Evolutionary conservation across 768 basidiomycete genomes (phyloP).

Genomic region (Collybiopsis luxurians): DNA sequence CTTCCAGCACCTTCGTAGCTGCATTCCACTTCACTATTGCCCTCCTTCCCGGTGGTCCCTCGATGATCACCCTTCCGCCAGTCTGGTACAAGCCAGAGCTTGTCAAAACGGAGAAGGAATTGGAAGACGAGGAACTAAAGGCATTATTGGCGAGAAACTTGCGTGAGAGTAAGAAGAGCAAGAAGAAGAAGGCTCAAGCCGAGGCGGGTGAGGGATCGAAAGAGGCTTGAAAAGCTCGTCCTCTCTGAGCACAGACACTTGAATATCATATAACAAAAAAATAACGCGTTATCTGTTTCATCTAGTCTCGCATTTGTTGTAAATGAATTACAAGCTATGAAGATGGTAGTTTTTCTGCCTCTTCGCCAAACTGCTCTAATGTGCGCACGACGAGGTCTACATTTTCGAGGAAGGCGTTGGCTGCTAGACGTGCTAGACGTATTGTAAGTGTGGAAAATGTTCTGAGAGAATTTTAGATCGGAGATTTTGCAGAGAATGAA

Average conservation of each 20-base stretch:
- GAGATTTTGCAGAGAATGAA: not conserved
- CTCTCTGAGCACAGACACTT: not conserved
- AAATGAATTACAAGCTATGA: constrained; percentile 1
- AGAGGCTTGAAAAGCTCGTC: constrained; percentile 5
- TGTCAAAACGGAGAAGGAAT: constrained; percentile 84
- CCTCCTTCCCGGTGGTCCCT: constrained; percentile 84
- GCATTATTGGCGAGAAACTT: constrained; percentile 72
- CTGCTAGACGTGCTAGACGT: constrained; percentile 77
- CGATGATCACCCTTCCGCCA: constrained; percentile 84
- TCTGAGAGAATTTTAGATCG: constrained; percentile 31
- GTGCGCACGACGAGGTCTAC: constrained; percentile 84
- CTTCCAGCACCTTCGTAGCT: constrained; percentile 80
- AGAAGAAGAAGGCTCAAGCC: constrained; percentile 75
- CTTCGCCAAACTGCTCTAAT: constrained; percentile 74
- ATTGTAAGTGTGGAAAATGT: constrained; percentile 77
- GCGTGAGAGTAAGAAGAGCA: constrained; percentile 88
- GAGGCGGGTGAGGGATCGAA: constrained; percentile 47
- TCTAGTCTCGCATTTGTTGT: constrained; percentile 5
- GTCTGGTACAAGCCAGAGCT: constrained; percentile 93
- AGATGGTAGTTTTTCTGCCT: constrained; percentile 37
- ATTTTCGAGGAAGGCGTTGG: constrained; percentile 89
- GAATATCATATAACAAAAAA: not conserved
- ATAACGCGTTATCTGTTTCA: not conserved
- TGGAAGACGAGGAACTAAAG: constrained; percentile 87
- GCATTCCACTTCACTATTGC: constrained; percentile 98